Base-by-base conservation (phyloP, 2,329 filamentous ascomycete species). In the Epichloe baconii region DNA sequence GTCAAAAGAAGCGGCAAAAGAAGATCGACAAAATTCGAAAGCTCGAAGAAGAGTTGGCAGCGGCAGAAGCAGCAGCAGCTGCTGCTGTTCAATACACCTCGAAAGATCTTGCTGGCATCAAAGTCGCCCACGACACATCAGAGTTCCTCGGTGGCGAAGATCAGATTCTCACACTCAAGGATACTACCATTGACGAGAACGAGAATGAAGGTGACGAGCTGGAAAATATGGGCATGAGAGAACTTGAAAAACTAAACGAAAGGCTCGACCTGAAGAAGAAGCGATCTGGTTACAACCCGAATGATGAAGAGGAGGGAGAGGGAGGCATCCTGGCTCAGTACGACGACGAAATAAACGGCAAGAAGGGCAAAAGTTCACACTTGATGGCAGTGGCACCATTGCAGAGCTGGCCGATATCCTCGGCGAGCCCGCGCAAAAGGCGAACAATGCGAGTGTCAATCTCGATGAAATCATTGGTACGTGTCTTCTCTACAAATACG, bases 151-250 rank as follows among this genome's bases (percentile, higher is more conserved):
- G 88, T 49, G 85, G 80, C 17, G 83, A 87, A 53, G 90, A 95
- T 53, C 89, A 97, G 63, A 82, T 98, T 35, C 73, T 98, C 49
- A 96, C 91, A 0, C 77, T 98, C n/a, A 96, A 95, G 63, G 93
- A 98, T 68, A 80, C 86, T 1, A 88, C 86, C 1, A 88, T 98
- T 50, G 80, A 89, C 47, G 81, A 87, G 53, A 83, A 86, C 35
- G 87, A 91, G 52, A 89, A 88, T 31, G 86, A 89, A 53, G 91
- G 88, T 2, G 93, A 97, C 64, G 89, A 97, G 68, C 75, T 98
- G 14, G 87, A 93, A 65, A 89, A 89, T 54, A 59, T 86, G 41
- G 76, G 82, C 35, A 68, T 94, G 49, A 78, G 79, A 44, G 87
- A 89, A 58, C 75, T 77, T 53, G 86, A 93, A 64, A 80, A 79